A percentile compares a stretch with the other conserved stretches of the same genome.
phyloP scores from a whole-genome alignment of 352 stramenopile genomes.

The Phytophthora kernoviae region DNA sequence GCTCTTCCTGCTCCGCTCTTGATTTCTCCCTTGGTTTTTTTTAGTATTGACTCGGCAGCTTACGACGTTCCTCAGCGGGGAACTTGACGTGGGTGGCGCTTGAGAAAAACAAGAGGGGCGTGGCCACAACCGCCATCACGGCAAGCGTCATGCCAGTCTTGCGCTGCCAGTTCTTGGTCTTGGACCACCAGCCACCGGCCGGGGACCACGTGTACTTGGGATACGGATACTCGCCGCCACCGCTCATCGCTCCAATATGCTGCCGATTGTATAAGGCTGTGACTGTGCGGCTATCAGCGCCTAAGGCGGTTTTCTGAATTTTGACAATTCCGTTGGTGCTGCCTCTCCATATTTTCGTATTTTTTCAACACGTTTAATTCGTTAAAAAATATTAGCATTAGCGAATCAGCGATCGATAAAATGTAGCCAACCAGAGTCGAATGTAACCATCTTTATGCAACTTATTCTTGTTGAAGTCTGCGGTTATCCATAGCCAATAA shows the following conservation, averaged over 20 bases:
- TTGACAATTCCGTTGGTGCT: not conserved
- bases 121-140: conserved; percentile 47
- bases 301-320: not conserved
- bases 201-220: conserved; percentile 89
- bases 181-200: conserved; percentile 83
- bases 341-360: not conserved
- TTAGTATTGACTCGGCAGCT: conserved; percentile 24
- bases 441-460: not conserved
- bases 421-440: not conserved
- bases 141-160: conserved; percentile 71
- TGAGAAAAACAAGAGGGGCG: conserved; percentile 69
- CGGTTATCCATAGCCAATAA: too few relatives aligned
- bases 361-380: not conserved
- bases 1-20: conserved; percentile 7
- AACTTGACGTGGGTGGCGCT: conserved; percentile 74
- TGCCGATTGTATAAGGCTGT: conserved; percentile 13
- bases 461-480: not conserved
- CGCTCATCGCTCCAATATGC: conserved; percentile 57
- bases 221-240: conserved; percentile 84
- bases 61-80: conserved; percentile 71
- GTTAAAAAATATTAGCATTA: too few relatives aligned
- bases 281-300: conserved; percentile 26
- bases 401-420: too few relatives aligned
- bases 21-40: not conserved
- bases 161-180: conserved; percentile 85